Evolutionary conservation across 805 yeast genomes (phyloP).

Genomic region (Wickerhamiella parazyma): DNA sequence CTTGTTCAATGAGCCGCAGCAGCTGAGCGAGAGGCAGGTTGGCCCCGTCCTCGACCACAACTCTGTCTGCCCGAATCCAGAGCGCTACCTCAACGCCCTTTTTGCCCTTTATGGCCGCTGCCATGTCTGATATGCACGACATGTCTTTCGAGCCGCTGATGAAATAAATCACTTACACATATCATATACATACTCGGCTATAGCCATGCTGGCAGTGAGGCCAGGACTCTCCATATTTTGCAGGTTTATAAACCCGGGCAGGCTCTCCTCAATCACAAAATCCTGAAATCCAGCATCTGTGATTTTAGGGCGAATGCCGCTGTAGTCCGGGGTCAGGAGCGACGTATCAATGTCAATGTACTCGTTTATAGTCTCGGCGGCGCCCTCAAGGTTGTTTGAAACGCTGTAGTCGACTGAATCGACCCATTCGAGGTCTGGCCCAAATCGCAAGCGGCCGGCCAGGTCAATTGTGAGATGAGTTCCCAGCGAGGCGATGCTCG

Average conservation of each 20-base stretch:
- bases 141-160: neutral
- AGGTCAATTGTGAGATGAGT: slow-evolving; percentile 76
- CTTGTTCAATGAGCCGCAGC: neutral
- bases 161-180: neutral
- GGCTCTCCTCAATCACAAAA: slow-evolving; percentile 56
- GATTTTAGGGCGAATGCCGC: slow-evolving; percentile 78
- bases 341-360: slow-evolving; percentile 43
- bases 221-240: slow-evolving; percentile 89
- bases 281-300: slow-evolving; percentile 42
- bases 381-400: slow-evolving; percentile 36
- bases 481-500: slow-evolving; percentile 65
- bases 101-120: too few species aligned
- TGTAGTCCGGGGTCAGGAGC: slow-evolving; percentile 51
- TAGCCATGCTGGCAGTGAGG: slow-evolving; percentile 67
- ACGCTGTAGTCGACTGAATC: slow-evolving; percentile 25
- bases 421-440: slow-evolving; percentile 84
- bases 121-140: neutral
- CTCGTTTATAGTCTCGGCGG: slow-evolving; percentile 43
- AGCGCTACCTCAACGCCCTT: too few species aligned
- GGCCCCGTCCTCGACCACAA: too few species aligned
- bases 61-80: too few species aligned
- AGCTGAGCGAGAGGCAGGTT: neutral
- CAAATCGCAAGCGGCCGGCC: slow-evolving; percentile 68
- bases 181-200: slow-evolving; percentile 37
- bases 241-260: slow-evolving; percentile 65